These are phyloP conservation scores for Suhomyces faveliae DNA, from an alignment of 805 yeast genomes.

Conservation along the genomic window DNA sequence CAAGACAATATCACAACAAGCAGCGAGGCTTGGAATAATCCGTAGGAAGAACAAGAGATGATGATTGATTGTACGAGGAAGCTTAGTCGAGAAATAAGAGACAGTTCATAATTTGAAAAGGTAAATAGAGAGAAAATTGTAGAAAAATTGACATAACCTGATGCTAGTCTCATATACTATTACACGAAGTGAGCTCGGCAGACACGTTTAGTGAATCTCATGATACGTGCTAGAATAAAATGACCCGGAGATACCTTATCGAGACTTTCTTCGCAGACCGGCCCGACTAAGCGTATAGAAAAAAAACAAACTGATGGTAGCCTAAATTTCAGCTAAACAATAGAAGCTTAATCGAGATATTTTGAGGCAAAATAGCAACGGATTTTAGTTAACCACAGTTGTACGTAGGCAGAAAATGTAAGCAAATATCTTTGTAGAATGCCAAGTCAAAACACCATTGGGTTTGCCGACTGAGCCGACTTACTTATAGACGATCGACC, in stretches of 20 bases:
- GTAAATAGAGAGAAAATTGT: neutral
- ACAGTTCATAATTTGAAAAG: neutral
- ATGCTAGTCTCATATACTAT: neutral
- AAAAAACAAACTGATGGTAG: neutral
- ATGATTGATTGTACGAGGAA: neutral
- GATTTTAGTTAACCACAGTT: neutral
- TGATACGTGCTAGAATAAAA: neutral
- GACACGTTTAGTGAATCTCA: neutral
- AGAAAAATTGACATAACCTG: neutral
- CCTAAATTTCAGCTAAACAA: neutral
- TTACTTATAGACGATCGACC: no score
- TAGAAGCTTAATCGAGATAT: neutral
- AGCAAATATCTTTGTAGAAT: neutral
- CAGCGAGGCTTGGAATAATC: neutral
- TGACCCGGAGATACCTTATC: neutral
- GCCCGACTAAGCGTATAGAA: neutral
- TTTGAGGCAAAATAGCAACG: neutral
- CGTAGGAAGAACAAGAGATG: neutral
- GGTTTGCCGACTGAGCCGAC: neutral
- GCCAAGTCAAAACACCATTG: neutral
- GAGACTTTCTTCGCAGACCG: neutral
- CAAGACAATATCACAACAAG: neutral
- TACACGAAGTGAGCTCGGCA: neutral
- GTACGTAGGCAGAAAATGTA: neutral
- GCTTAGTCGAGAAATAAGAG: neutral